Base-by-base conservation (phyloP, 371 early-diverging fungal genomes). In the Haplosporangium sp. region DNA sequence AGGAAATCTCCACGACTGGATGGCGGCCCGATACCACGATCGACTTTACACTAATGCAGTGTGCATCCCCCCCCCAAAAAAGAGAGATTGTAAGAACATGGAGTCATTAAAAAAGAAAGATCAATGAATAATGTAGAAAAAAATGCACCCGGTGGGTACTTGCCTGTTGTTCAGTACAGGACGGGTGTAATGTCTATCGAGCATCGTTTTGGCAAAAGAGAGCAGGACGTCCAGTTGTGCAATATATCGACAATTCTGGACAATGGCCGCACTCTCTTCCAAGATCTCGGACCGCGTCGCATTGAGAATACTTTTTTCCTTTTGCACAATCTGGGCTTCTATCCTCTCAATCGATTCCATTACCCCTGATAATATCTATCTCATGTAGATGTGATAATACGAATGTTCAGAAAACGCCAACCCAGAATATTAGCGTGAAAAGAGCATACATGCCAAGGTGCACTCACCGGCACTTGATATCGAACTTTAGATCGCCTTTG, bases 1-100 rank as follows among this genome's bases (percentile, higher is more conserved):
- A 85, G 57, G 88, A 85, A 21, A 84, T 56, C 71, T 98, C 98
- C 0, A 98, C 96, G 0, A 95, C 95, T 0, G 96, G 95, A 79
- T 98, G 98, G 21, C 98, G 87, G 3, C 96, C 95, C 7, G 87
- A 88, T 2, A 64, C 52, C 38, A 92, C 20, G 6, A 37, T 45
- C 16, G 67, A 74, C 11, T 64, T 48, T 10, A 41, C 37, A 45
- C 59, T 56, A 77, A 41, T 14, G 43, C 1, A 18, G 29, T 6
- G 36, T 45, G 10, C 36, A 18, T 50, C 20, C n/a, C n/a, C n/a
- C n/a, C n/a, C n/a, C 50, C 16, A 50, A 18, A 9, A 18, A 18
- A 8, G 6, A 7, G 9, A 50, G 18, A 50, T 21, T 29, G 29
- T 29, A 29, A 29, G 29, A 45, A 3, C 45, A 3, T 45, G 45